Percentiles rank a stretch among this genome's conserved stretches.
phyloP scores from a whole-genome alignment of 805 yeast species.

The Peterozyma xylosa region DNA sequence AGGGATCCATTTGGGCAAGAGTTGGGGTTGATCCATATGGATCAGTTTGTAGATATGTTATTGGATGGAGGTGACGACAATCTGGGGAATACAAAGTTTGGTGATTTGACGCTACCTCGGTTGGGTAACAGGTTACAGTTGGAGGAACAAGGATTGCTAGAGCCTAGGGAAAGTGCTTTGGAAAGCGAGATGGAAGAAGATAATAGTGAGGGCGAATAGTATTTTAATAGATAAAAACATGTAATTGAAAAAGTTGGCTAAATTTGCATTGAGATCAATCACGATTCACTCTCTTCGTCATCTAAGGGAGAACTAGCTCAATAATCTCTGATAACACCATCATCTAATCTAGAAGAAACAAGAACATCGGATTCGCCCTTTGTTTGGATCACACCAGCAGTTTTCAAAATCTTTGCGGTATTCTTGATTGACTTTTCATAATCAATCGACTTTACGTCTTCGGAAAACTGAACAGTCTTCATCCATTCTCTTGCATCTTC shows the following conservation, averaged over 20 bases:
- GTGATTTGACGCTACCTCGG: slow-evolving; percentile 71
- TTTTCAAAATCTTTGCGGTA: slow-evolving; percentile 48
- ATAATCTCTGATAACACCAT: slow-evolving; percentile 3
- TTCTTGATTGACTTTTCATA: slow-evolving; percentile 43
- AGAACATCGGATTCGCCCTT: slow-evolving; percentile 12
- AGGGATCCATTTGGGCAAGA: slow-evolving; percentile 27
- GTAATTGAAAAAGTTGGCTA: too few relatives aligned
- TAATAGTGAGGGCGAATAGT: too few relatives aligned
- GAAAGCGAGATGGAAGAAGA: slow-evolving; percentile 24
- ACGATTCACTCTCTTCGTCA: too few relatives aligned
- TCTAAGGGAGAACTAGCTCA: neutral
- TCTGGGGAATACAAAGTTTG: slow-evolving; percentile 42
- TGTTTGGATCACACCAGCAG: slow-evolving; percentile 51
- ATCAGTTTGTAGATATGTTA: slow-evolving; percentile 65
- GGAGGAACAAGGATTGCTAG: slow-evolving; percentile 33
- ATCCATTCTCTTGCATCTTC: slow-evolving; percentile 82
- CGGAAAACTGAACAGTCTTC: slow-evolving; percentile 61
- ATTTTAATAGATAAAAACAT: too few relatives aligned
- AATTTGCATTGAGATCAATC: too few relatives aligned
- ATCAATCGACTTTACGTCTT: slow-evolving; percentile 38
- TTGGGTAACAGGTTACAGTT: slow-evolving; percentile 32
- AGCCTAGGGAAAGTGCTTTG: slow-evolving; percentile 29
- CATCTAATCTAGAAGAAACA: neutral
- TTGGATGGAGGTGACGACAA: slow-evolving; percentile 15
- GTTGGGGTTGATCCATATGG: slow-evolving; percentile 48